phyloP scores from a whole-genome alignment of 1,139 yeast genomes.

The Candida tropicalis region DNA sequence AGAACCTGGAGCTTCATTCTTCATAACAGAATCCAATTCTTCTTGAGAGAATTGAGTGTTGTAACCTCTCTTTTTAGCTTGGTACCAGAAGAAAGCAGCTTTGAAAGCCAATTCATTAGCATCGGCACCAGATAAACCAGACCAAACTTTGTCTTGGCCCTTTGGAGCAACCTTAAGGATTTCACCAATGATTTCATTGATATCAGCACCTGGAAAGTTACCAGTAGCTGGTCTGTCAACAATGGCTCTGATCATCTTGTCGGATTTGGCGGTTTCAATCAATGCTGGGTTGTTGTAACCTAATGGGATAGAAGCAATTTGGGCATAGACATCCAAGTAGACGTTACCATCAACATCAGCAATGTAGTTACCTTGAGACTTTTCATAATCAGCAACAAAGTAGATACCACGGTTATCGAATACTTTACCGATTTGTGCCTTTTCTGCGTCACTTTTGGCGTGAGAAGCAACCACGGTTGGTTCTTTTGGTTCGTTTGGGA shows the following conservation, averaged over 20 bases:
- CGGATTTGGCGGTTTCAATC: constrained; percentile 61
- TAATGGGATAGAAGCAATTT: constrained; percentile 75
- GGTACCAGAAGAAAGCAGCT: constrained; percentile 81
- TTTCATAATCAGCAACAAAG: constrained; percentile 68
- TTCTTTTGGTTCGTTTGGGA: constrained; percentile 66
- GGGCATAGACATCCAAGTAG: constrained; percentile 71
- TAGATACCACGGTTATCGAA: constrained; percentile 70
- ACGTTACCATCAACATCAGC: constrained; percentile 72
- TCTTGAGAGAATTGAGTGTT: constrained; percentile 53
- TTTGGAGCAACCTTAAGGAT: constrained; percentile 69
- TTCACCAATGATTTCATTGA: constrained; percentile 56
- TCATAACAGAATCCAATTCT: constrained; percentile 65
- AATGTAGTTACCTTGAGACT: constrained; percentile 71
- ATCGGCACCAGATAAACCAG: constrained; percentile 80
- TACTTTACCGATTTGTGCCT: constrained; percentile 52
- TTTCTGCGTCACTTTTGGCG: constrained; percentile 52
- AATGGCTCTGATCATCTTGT: constrained; percentile 65
- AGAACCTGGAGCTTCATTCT: constrained; percentile 70
- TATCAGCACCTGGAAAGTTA: constrained; percentile 70
- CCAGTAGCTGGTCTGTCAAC: constrained; percentile 81
- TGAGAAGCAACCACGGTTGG: constrained; percentile 54
- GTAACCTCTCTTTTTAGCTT: constrained; percentile 59
- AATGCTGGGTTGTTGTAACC: constrained; percentile 81
- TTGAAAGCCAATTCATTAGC: constrained; percentile 85
- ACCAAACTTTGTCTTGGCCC: constrained; percentile 70